Conservation (phyloP, 805 yeast genomes). For the Lachancea dasiensis region DNA sequence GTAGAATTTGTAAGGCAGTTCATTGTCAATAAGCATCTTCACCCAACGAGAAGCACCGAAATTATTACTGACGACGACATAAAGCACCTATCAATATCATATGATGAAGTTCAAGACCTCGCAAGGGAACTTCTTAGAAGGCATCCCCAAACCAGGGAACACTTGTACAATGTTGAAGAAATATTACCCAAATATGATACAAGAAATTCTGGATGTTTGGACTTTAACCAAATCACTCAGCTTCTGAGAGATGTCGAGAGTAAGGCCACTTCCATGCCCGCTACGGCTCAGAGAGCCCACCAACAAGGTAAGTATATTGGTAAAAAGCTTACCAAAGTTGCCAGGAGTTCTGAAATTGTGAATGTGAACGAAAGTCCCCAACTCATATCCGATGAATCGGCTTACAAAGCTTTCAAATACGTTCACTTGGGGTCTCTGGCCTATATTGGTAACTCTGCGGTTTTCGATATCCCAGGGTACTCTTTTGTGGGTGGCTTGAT, state of each 20-base stretch:
- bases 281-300: conserved; percentile 68
- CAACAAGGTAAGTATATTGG: conserved; percentile 68
- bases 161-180: conserved; percentile 45
- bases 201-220: conserved; percentile 43
- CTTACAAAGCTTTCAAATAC: conserved; percentile 54
- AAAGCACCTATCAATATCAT: conserved; percentile 41
- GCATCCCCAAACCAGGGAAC: conserved; percentile 55
- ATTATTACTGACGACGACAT: conserved; percentile 48
- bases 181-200: conserved; percentile 48
- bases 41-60: conserved; percentile 29
- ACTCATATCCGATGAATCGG: conserved; percentile 37
- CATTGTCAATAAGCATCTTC: conserved; percentile 39
- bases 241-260: conserved; percentile 51
- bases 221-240: conserved; percentile 45
- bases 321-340: conserved; percentile 49
- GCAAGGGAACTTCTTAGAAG: conserved; percentile 43
- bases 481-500: conserved; percentile 58
- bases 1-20: conserved; percentile 44
- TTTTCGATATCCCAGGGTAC: conserved; percentile 57
- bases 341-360: conserved; percentile 39
- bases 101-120: conserved; percentile 44
- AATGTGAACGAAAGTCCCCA: conserved; percentile 47
- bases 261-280: conserved; percentile 61
- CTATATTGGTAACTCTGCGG: conserved; percentile 65
- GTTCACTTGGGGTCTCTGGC: conserved; percentile 63